Percentiles rank a stretch among this genome's conserved stretches.
Evolutionary conservation across 768 basidiomycete genomes (phyloP).

Genomic region (Tylopilus sp.): DNA sequence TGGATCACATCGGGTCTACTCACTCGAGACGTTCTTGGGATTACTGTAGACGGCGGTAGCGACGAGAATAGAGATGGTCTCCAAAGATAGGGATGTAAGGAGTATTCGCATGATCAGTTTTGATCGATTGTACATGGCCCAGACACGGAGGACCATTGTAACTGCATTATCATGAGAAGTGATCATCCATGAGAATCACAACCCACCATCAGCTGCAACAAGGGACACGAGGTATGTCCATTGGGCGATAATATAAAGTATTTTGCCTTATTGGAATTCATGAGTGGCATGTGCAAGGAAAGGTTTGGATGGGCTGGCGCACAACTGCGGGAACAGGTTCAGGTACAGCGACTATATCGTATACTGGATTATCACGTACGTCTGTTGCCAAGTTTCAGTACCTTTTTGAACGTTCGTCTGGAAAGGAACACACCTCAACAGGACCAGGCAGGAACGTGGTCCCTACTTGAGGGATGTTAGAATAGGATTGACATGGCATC

Average conservation of each 20-base stretch:
- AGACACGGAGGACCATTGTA: background rate
- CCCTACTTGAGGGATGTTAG: background rate
- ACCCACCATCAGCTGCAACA: background rate
- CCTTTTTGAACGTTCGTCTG: too few relatives aligned
- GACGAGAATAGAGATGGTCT: background rate
- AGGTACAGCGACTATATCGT: background rate
- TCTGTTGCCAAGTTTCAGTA: background rate
- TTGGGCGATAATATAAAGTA: background rate
- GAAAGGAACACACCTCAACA: background rate
- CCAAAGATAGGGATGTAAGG: background rate
- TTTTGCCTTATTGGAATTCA: background rate
- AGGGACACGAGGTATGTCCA: conserved; percentile 1
- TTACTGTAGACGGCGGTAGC: background rate
- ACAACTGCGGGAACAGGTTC: background rate
- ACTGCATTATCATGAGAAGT: background rate
- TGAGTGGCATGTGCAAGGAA: background rate
- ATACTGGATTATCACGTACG: background rate
- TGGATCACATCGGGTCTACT: background rate
- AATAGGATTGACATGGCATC: background rate
- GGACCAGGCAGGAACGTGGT: background rate
- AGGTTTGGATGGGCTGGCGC: background rate
- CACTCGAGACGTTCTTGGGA: background rate
- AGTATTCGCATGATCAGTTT: background rate
- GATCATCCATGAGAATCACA: too few relatives aligned
- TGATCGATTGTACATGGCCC: background rate